These are phyloP conservation scores for Penicillium alfredii DNA, from an alignment of 495 filamentous ascomycete genomes.

Conservation along the genomic window DNA sequence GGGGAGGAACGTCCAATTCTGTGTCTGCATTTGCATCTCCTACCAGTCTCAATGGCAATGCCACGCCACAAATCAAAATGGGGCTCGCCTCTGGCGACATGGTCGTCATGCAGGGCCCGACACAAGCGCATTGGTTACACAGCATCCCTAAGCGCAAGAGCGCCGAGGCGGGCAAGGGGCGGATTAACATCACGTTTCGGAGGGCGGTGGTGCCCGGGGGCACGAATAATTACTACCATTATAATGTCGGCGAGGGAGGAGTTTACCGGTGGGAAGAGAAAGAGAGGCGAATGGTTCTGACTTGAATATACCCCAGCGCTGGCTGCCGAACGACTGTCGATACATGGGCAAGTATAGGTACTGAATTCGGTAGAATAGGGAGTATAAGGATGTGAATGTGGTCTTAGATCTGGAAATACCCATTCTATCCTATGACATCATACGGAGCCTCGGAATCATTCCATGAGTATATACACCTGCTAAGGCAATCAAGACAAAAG, in stretches of 20 bases:
- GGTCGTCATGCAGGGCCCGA: slow-evolving; percentile 63
- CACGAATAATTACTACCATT: slow-evolving; percentile 67
- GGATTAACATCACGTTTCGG: slow-evolving; percentile 73
- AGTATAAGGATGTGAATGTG: no score
- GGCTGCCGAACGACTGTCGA: no score
- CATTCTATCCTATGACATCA: no score
- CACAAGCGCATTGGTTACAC: slow-evolving; percentile 67
- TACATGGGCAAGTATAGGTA: neutral
- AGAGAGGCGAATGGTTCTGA: slow-evolving; percentile 46
- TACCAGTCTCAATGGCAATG: no score
- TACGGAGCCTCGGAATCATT: no score
- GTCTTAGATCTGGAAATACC: no score
- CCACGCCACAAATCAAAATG: slow-evolving; percentile 52
- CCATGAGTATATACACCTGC: no score
- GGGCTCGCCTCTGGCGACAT: slow-evolving; percentile 60
- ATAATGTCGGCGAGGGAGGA: slow-evolving; percentile 65
- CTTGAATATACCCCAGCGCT: no score
- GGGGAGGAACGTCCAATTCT: neutral
- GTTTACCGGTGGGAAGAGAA: slow-evolving; percentile 57
- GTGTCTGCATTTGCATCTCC: neutral
- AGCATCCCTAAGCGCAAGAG: slow-evolving; percentile 67
- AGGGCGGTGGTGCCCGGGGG: slow-evolving; percentile 56
- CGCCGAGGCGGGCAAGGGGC: slow-evolving; percentile 47
- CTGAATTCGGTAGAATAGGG: no score
- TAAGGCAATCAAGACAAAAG: no score